phyloP scores from a whole-genome alignment of 2,329 filamentous ascomycete species.

The Scleromitrula shiraiana region DNA sequence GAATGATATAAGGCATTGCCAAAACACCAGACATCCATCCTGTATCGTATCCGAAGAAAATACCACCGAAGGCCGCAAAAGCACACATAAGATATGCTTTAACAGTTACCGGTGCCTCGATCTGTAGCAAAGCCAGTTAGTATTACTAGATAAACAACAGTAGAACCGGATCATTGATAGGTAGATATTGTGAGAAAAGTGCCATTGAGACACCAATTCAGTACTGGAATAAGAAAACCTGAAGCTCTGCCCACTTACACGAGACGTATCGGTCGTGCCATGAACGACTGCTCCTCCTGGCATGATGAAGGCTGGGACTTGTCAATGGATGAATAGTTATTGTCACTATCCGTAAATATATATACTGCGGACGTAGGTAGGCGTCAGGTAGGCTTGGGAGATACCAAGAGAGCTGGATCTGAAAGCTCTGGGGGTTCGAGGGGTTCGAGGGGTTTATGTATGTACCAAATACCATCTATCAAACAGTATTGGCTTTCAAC shows the following conservation, averaged over 20 bases:
- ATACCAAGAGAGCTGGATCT: not conserved
- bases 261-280: conserved; percentile 10
- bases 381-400: not conserved
- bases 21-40: conserved; percentile 50
- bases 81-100: conserved; percentile 37
- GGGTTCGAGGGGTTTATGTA: conserved; percentile 5
- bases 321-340: not conserved
- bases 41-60: conserved; percentile 57
- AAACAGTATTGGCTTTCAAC: not conserved
- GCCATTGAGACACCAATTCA: not conserved
- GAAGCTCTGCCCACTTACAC: conserved; percentile 4
- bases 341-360: not conserved
- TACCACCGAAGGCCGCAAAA: conserved; percentile 55
- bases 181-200: too few species aligned
- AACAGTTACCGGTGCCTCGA: conserved; percentile 6
- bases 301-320: conserved; percentile 6
- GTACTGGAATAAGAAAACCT: not conserved
- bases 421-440: not conserved
- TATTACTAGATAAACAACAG: too few species aligned
- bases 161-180: too few species aligned
- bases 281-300: conserved; percentile 9
- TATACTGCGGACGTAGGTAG: not conserved
- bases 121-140: too few species aligned
- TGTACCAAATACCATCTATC: not conserved
- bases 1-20: conserved; percentile 19